Evolutionary conservation across 1,284 basidiomycete genomes (phyloP).

Genomic region (Apiotrichum gracile): DNA sequence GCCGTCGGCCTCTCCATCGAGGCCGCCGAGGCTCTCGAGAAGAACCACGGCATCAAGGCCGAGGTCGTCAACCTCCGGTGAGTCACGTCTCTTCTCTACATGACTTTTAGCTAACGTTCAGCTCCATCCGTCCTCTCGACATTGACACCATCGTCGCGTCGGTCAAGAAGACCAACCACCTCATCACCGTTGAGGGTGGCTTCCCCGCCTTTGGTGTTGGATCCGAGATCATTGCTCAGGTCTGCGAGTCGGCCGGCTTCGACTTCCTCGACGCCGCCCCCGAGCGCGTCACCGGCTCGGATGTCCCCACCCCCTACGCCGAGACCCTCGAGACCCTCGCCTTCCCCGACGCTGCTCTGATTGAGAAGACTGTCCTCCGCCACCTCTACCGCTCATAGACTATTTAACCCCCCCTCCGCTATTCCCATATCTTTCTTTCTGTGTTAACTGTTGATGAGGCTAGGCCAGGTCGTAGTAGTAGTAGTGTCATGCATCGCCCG

Average conservation of each 20-base stretch:
- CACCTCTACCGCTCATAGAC: slow-evolving; percentile 56
- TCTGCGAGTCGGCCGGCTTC: slow-evolving; percentile 91
- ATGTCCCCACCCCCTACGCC: slow-evolving; percentile 93
- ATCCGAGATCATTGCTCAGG: slow-evolving; percentile 94
- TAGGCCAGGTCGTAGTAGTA: neutral
- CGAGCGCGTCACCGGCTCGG: slow-evolving; percentile 93
- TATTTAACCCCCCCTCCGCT: neutral
- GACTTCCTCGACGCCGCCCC: slow-evolving; percentile 97
- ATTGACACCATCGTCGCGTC: slow-evolving; percentile 93
- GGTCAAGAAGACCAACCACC: slow-evolving; percentile 96
- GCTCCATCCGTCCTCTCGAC: slow-evolving; percentile 73
- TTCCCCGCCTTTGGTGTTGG: slow-evolving; percentile 99
- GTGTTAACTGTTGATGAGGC: neutral
- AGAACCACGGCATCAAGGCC: slow-evolving; percentile 88
- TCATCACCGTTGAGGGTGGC: slow-evolving; percentile 93
- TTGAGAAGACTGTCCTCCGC: slow-evolving; percentile 86
- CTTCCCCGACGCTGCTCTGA: slow-evolving; percentile 82
- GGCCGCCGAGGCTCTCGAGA: slow-evolving; percentile 84
- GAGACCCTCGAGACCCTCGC: slow-evolving; percentile 77
- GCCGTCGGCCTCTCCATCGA: slow-evolving; percentile 90
- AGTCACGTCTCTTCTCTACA: slow-evolving; percentile 48
- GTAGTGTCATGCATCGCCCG: neutral
- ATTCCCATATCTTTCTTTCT: neutral
- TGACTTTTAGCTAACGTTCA: slow-evolving; percentile 1
- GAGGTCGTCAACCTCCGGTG: slow-evolving; percentile 94